These are phyloP conservation scores for Geotrichum restrictum DNA, from an alignment of 1,139 yeast species.

Conservation along the genomic window DNA sequence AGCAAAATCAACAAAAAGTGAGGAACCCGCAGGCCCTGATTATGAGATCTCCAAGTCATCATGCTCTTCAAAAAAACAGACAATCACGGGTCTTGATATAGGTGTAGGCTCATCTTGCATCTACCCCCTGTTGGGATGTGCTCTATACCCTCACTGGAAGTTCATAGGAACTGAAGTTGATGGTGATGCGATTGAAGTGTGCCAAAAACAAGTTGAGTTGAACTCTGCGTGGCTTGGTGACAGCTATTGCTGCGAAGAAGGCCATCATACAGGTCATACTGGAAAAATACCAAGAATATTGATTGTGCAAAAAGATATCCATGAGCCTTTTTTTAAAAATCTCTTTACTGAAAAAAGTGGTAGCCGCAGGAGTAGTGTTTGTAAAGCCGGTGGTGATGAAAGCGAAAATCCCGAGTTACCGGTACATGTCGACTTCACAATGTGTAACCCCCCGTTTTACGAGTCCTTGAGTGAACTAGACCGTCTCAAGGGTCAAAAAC, in stretches of 20 bases:
- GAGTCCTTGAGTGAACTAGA: conserved; percentile 36
- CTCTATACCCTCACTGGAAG: conserved; percentile 26
- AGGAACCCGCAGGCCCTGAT: conserved; percentile 5
- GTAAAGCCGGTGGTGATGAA: no score
- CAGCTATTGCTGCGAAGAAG: no score
- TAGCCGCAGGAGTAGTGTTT: no score
- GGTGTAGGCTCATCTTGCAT: conserved; percentile 47
- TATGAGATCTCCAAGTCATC: no score
- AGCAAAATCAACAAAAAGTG: no score
- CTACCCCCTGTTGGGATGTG: conserved; percentile 40
- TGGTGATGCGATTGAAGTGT: conserved; percentile 31
- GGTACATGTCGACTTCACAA: conserved; percentile 35
- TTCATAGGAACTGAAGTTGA: conserved; percentile 44
- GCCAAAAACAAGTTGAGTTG: conserved; percentile 27
- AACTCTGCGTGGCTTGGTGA: conserved; percentile 29
- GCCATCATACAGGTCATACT: no score
- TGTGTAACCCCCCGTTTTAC: conserved; percentile 51
- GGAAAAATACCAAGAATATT: no score
- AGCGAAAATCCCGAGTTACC: no score
- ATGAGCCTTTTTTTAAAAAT: conserved; percentile 2
- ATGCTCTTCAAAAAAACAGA: no score
- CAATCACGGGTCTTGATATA: conserved; percentile 26
- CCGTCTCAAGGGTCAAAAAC: conserved; percentile 23
- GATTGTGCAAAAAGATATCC: not conserved
- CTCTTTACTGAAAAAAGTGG: no score